These are phyloP conservation scores for Zygosaccharomyces lentus DNA, from an alignment of 805 yeast genomes.

Conservation along the genomic window DNA sequence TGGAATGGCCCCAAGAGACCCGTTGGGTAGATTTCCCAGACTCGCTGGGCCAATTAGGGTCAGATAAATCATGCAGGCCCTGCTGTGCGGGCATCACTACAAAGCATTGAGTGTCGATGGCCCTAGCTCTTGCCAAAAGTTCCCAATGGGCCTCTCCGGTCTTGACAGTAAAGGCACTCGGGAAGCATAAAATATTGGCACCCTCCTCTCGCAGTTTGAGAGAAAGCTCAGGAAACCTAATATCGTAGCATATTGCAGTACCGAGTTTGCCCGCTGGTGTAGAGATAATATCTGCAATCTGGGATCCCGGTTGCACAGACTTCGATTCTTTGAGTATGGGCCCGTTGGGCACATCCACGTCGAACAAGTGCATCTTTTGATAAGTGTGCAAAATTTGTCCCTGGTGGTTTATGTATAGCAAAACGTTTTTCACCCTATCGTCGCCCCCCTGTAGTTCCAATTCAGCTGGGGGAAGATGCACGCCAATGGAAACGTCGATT, in stretches of 20 bases:
- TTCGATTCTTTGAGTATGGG: conserved; percentile 74
- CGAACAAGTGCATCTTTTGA: conserved; percentile 85
- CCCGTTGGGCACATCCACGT: conserved; percentile 75
- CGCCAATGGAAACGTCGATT: conserved; percentile 74
- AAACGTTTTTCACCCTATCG: conserved; percentile 60
- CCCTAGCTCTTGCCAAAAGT: conserved; percentile 71
- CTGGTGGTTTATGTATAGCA: conserved; percentile 59
- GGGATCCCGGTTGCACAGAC: conserved; percentile 75
- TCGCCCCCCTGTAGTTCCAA: conserved; percentile 19
- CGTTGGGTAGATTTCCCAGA: conserved; percentile 36
- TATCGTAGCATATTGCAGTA: conserved; percentile 76
- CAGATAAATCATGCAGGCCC: conserved; percentile 60
- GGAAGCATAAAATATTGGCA: conserved; percentile 74
- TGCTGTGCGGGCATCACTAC: conserved; percentile 88
- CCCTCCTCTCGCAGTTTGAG: conserved; percentile 59
- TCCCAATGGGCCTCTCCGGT: conserved; percentile 95
- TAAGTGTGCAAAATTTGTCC: conserved; percentile 70
- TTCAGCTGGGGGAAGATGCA: conserved; percentile 69
- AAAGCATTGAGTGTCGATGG: conserved; percentile 82
- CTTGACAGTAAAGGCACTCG: conserved; percentile 88
- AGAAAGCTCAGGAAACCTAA: conserved; percentile 81
- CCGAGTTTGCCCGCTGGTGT: conserved; percentile 66
- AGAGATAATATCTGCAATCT: conserved; percentile 49
- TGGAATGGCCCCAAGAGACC: conserved; percentile 79
- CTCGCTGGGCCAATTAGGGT: conserved; percentile 9